Base-by-base conservation (phyloP, 176 grass and related monocot genomes). In the Dendrocalamus sinicus region DNA sequence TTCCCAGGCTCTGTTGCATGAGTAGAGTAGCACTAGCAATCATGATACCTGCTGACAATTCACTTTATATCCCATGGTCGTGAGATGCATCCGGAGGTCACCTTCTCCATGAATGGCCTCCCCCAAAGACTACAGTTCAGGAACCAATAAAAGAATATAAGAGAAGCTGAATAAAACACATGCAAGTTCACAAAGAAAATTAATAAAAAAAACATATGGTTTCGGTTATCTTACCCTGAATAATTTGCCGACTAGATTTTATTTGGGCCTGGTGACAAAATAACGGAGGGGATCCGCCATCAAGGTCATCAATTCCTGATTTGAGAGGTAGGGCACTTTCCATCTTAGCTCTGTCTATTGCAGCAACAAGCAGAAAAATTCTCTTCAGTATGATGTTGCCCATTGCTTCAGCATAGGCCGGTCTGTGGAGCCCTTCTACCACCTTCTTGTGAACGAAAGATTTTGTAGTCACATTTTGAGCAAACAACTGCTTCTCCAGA, bases 181-280 rank as follows among this genome's bases (percentile, higher is more conserved):
- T 77, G 64, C 46, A 83, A 12, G 19, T 40, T 58, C n/a, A 13
- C 68, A 79, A 65, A 82, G 32, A 72, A 62, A 26, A 54, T 47
- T 22, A 67, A 30, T 58, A 17, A 32, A 37, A 72, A 30, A 32
- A 32, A 32, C 15, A 51, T n/a, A 78, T 76, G 55, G 54, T 69
- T 87, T 65, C 60, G 37, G 47, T 17, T 54, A 73, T 26, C 30
- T 78, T 91, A 94, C 89, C 87, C 44, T 89, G 81, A 47, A 94
- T 73, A 46, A 94, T 61, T 67, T 91, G 92, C 22, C n/a, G 67
- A 65, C 89, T 94, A 37, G 87, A 91, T 78, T 91, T 94, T 70
- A 94, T 85, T 69, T 89, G 72, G 48, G 77, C 76, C 83, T 78
- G 76, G 20, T 12, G 81, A 86, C 28, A 30, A 30, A 30, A 30